phyloP scores from a whole-genome alignment of 345 rosid species.

The Corchorus olitorius region DNA sequence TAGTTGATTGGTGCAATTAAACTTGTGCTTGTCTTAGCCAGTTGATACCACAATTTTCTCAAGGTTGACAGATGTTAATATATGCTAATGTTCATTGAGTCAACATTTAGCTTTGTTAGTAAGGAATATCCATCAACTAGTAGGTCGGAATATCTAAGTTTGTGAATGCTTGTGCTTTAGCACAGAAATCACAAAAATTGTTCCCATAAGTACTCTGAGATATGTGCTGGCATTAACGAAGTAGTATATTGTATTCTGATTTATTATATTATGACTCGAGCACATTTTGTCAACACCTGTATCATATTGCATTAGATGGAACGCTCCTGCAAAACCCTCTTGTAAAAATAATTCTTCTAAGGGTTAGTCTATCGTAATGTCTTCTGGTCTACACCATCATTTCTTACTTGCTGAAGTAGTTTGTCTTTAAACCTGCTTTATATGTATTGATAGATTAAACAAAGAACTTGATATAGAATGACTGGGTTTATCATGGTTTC shows the following conservation, averaged over 20 bases:
- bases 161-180: neutral
- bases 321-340: neutral
- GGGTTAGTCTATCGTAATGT: slow-evolving; percentile 5
- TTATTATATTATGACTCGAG: neutral
- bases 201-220: neutral
- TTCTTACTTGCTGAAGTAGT: neutral
- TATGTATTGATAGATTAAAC: neutral
- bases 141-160: neutral
- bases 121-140: neutral
- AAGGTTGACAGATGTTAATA: neutral
- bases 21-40: neutral
- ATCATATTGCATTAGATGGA: neutral
- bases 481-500: neutral
- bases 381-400: neutral
- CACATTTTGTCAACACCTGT: neutral
- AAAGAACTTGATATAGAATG: neutral
- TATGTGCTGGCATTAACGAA: neutral
- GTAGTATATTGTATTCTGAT: neutral
- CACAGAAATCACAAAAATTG: neutral
- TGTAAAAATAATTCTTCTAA: neutral
- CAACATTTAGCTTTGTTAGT: neutral
- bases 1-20: neutral
- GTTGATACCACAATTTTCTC: neutral
- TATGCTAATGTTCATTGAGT: neutral
- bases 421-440: neutral